Evolutionary conservation across 164 flowering plant species (phyloP).

Genomic region (Sedum album): DNA sequence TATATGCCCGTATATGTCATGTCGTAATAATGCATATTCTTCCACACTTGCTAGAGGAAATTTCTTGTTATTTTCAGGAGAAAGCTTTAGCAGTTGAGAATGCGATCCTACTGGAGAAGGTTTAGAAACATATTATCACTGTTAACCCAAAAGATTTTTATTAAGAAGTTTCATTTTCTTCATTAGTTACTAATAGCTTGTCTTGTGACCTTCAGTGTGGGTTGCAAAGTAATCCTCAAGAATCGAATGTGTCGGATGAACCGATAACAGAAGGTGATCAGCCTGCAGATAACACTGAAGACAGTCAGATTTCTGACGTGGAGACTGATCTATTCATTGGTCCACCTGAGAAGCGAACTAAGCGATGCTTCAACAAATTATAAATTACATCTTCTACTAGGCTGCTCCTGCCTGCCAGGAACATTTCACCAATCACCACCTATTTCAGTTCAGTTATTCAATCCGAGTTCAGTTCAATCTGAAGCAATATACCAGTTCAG

Average conservation of each 20-base stretch:
- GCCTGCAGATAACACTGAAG: slow-evolving; percentile 17
- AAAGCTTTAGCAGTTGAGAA: slow-evolving; percentile 53
- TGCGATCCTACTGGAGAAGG: slow-evolving; percentile 50
- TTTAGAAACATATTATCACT: slow-evolving; percentile 8
- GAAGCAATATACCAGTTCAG: background rate
- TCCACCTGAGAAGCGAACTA: slow-evolving; percentile 34
- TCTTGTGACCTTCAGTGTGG: slow-evolving; percentile 26
- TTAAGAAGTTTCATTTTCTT: background rate
- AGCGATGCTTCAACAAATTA: slow-evolving; percentile 10
- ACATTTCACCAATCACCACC: background rate
- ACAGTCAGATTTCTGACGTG: slow-evolving; percentile 50
- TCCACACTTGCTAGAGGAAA: background rate
- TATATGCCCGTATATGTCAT: background rate
- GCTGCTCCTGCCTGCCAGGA: background rate
- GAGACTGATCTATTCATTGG: slow-evolving; percentile 77
- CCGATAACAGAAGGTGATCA: slow-evolving; percentile 12
- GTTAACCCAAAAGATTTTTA: too few species aligned
- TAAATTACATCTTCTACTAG: background rate
- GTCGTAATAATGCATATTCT: background rate
- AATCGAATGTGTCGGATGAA: slow-evolving; percentile 9
- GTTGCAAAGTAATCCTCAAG: slow-evolving; percentile 8
- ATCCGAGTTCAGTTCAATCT: background rate
- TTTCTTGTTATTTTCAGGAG: slow-evolving; percentile 37
- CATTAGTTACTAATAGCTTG: background rate
- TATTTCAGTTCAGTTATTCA: background rate